Evolutionary conservation across 2,329 filamentous ascomycete genomes (phyloP).

Genomic region (Aspergillus luchuensis): DNA sequence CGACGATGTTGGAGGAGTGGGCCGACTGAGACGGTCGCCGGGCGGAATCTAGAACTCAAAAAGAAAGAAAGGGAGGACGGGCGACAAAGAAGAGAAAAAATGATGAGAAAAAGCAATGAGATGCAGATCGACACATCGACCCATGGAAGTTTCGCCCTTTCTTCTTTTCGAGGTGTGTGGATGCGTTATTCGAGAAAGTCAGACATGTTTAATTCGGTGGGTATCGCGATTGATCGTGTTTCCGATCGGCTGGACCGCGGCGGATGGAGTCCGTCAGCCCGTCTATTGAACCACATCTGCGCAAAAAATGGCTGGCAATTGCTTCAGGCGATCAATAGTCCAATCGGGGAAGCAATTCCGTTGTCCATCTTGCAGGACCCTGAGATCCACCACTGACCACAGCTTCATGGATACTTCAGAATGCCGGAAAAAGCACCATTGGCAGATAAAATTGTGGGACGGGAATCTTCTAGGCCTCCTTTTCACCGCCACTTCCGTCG

Average conservation of each 20-base stretch:
- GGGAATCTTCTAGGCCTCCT: not conserved
- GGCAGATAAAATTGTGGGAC: not conserved
- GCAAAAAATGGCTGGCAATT: conserved; percentile 6
- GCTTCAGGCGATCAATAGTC: conserved; percentile 10
- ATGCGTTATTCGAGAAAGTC: not conserved
- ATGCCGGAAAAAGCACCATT: not conserved
- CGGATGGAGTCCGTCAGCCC: conserved; percentile 2
- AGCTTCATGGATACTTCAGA: not conserved
- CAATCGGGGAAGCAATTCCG: conserved; percentile 8
- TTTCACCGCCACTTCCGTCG: conserved; percentile 11
- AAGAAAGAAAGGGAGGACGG: not conserved
- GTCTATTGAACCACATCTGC: conserved; percentile 3
- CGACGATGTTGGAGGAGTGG: not conserved
- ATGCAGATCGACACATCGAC: conserved; percentile 2
- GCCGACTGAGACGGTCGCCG: not conserved
- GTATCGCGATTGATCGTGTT: conserved; percentile 5
- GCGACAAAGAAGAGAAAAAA: not conserved
- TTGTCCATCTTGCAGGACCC: conserved; percentile 5
- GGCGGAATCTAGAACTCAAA: not conserved
- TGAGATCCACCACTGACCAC: conserved; percentile 6
- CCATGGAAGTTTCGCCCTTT: not conserved
- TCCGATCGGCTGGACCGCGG: conserved; percentile 8
- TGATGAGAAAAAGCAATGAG: not conserved
- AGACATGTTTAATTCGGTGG: not conserved
- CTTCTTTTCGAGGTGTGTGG: conserved; percentile 1